A percentile compares a stretch with the other conserved stretches of the same genome.
These are phyloP conservation scores for Colletotrichum musae DNA, from an alignment of 2,329 filamentous ascomycete genomes.

Conservation along the genomic window DNA sequence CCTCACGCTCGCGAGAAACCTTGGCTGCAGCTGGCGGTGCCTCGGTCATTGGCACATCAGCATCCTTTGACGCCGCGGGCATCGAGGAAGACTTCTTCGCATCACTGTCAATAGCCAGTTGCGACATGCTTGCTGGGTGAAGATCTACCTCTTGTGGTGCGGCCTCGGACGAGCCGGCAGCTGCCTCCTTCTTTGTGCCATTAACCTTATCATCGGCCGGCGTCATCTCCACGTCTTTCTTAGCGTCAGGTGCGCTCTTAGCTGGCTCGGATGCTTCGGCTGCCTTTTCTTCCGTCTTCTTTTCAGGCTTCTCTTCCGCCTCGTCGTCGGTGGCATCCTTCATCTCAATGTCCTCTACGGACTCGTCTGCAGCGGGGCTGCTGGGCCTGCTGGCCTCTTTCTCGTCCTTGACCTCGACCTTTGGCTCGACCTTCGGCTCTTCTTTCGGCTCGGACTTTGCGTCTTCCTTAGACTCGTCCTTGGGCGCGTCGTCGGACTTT, in stretches of 20 bases:
- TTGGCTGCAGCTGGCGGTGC: slow-evolving; percentile 67
- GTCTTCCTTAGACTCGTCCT: slow-evolving; percentile 6
- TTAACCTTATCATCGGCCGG: slow-evolving; percentile 28
- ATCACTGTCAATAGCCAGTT: slow-evolving; percentile 54
- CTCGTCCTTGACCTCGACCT: slow-evolving; percentile 33
- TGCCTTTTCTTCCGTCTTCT: slow-evolving; percentile 17
- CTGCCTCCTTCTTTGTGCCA: slow-evolving; percentile 22
- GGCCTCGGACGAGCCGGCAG: slow-evolving; percentile 3
- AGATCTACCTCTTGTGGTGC: slow-evolving; percentile 52
- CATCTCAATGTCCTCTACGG: slow-evolving; percentile 47
- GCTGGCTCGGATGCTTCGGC: slow-evolving; percentile 35
- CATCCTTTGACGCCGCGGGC: slow-evolving; percentile 20
- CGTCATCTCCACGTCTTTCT: slow-evolving; percentile 41
- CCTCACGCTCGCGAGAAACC: slow-evolving; percentile 81
- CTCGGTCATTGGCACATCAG: slow-evolving; percentile 69
- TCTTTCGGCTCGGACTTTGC: slow-evolving; percentile 15
- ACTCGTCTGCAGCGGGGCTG: not conserved
- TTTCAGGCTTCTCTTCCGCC: slow-evolving; percentile 1
- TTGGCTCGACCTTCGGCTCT: slow-evolving; percentile 4
- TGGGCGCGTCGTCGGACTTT: slow-evolving; percentile 12
- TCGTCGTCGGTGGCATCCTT: slow-evolving; percentile 41
- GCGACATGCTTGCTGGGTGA: slow-evolving; percentile 55
- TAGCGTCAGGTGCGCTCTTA: slow-evolving; percentile 30
- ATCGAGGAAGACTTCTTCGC: slow-evolving; percentile 44
- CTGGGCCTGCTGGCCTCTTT: slow-evolving; percentile 26